Evolutionary conservation across 306 rosid genomes (phyloP).

Genomic region (Dalbergia cultrata): DNA sequence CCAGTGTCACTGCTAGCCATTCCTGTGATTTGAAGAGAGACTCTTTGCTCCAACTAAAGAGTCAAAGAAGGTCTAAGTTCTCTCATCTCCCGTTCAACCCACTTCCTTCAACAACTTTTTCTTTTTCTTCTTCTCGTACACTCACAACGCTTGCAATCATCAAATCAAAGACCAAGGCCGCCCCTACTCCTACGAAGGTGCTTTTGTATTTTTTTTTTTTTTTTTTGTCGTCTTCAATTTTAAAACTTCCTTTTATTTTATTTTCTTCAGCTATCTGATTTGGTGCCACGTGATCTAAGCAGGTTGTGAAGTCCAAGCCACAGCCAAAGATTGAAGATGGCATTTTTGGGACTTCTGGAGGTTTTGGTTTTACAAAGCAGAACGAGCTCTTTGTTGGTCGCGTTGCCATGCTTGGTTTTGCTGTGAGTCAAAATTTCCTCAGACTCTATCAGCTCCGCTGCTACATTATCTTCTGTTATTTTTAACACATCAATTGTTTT

Average conservation of each 20-base stretch:
- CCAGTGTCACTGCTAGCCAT: conserved; percentile 65
- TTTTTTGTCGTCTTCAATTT: no score
- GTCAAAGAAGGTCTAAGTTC: conserved; percentile 65
- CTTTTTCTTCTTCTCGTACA: conserved; percentile 45
- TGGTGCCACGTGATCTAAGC: conserved; percentile 22
- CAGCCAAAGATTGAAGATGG: conserved; percentile 93
- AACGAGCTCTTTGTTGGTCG: conserved; percentile 99
- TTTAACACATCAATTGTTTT: neutral
- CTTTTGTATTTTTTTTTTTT: neutral
- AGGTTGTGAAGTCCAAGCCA: conserved; percentile 59
- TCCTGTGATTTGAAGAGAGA: conserved; percentile 63
- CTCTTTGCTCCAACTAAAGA: conserved; percentile 59
- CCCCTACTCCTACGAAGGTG: conserved; percentile 66
- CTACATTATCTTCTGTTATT: neutral
- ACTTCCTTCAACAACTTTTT: conserved; percentile 38
- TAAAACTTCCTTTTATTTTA: neutral
- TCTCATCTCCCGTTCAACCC: conserved; percentile 59
- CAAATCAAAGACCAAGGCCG: conserved; percentile 82
- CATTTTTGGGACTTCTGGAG: conserved; percentile 97
- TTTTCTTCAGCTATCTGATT: conserved; percentile 9
- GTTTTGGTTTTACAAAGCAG: conserved; percentile 95
- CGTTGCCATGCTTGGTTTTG: conserved; percentile 95
- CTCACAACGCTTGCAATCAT: conserved; percentile 69
- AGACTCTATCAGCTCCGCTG: neutral
- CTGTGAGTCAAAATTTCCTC: conserved; percentile 61